Base-by-base conservation (phyloP, 495 filamentous ascomycete genomes). In the Neurospora africana region DNA sequence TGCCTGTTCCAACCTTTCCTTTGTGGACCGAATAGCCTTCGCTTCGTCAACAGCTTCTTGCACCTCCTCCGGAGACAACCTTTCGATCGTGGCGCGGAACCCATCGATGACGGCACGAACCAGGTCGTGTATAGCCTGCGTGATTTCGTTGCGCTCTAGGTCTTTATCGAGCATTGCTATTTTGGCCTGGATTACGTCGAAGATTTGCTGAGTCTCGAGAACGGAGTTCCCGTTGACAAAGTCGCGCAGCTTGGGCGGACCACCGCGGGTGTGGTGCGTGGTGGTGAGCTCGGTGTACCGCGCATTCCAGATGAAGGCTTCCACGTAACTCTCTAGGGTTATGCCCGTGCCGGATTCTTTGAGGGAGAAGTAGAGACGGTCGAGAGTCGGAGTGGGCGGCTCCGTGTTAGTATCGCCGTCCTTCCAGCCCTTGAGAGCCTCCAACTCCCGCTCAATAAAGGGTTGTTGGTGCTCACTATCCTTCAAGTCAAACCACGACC, bases 131-230 rank as follows among this genome's bases (percentile, higher is more conserved):
- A 43, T 19, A 8, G 40, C 40, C 40, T 8, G 17, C 40, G 40
- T 7, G 40, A 43, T 43, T 9, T 17, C 6, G 6, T 0, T 19
- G 40, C 7, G 6, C 40, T 9, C 17, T 7, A 41, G 40, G 6
- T 40, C 0, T 41, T 0, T 6, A 19, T 41, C 40, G 40, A n/a
- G 40, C 3, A 0, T 8, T n/a, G 17, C 7, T 1, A n/a, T 1
- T n/a, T 7, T 43, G 40, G 40, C 17, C 40, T 43, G 17, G 40
- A 6, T 8, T 8, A 43, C 0, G 7, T 43, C 19, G 41, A 8
- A 8, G 2, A 43, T 43, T 43, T 3, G 41, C 41, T 1, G 41
- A n/a, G 19, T 43, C 2, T 43, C 40, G 40, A 43, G 40, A 43
- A 43, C 40, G 8, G 17, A 9, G n/a, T n/a, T n/a, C 17, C 17